Evolutionary conservation across 371 early-diverging fungal genomes (phyloP), one percentile per base, ranked within the genome.

Genomic region (Mucor piriformis): DNA sequence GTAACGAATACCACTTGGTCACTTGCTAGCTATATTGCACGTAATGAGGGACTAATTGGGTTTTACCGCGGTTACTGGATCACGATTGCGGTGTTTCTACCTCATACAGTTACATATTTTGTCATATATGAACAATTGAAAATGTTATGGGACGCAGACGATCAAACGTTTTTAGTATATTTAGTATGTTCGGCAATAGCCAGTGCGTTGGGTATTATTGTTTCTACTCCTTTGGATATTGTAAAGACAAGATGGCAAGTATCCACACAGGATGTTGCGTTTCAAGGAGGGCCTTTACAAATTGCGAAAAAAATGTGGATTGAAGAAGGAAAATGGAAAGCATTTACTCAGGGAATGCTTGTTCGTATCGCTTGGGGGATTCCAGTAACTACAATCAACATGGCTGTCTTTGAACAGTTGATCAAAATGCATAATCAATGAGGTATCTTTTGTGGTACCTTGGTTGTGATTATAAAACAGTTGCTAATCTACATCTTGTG

Each of bases 231-330:
- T 0, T 91, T 95, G 8, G 97, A 97, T 74, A 95, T 97, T 21
- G 93, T 96, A 72, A 97, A 97, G 74, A 97, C 97, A 4, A 81
- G 97, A 44, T 81, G 96, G 51, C 97, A 97, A 77, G 96, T 95
- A 29, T 92, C 91, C 35, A 84, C 92, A 7, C 74, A 85, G 12
- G 82, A 86, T 51, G 93, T 59, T 25, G 65, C 66, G 35, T 67
- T 58, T 67, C 68, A 46, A 50, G 69, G 25, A 16, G 50, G 64
- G 0, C 61, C 63, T 4, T 0, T 63, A 11, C 43, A 59, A 40
- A 81, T 88, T 24, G 74, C 81, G 1, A 42, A 57, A 10, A 63
- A 79, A 6, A 79, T 90, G 83, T 86, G 84, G 69, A n/a, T 21
- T 3, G 46, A 56, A 38, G 70, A 83, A 37, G 88, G 86, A 34